These are phyloP conservation scores for Lolium multiflorum DNA, from an alignment of 176 grass and related monocot genomes.

Conservation along the genomic window DNA sequence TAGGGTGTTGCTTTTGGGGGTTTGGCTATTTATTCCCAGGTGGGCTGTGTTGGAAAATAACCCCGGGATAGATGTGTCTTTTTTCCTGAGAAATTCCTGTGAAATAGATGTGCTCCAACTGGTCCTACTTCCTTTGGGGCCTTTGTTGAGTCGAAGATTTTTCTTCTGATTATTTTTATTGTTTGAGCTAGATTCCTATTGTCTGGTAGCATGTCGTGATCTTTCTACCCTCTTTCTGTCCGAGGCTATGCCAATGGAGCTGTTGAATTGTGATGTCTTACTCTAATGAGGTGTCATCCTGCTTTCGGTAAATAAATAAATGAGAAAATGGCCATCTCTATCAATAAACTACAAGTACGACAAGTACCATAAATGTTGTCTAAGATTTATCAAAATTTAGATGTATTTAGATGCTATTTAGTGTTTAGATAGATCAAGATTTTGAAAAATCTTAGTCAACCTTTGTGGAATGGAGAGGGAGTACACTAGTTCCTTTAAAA, in stretches of 20 bases:
- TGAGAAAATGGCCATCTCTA: conserved; percentile 1
- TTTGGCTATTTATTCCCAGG: background rate
- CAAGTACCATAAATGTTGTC: no score
- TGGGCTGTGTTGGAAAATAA: background rate
- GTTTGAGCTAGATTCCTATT: conserved; percentile 1
- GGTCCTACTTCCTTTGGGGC: background rate
- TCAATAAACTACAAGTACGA: background rate
- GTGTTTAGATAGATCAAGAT: no score
- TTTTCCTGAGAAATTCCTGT: background rate
- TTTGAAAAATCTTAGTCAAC: no score
- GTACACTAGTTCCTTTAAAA: no score
- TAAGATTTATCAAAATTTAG: no score
- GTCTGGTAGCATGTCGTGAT: background rate
- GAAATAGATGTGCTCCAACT: background rate
- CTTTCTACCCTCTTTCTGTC: background rate
- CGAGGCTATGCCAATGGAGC: background rate
- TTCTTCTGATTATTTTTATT: background rate
- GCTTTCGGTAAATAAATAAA: background rate
- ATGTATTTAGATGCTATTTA: no score
- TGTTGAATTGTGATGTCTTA: conserved; percentile 23
- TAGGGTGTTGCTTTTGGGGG: background rate
- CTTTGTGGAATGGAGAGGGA: no score
- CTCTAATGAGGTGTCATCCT: background rate
- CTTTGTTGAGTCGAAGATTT: background rate
- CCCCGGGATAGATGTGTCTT: background rate